phyloP scores from a whole-genome alignment of 73 alveolate species.

The Durusdinium trenchii region DNA sequence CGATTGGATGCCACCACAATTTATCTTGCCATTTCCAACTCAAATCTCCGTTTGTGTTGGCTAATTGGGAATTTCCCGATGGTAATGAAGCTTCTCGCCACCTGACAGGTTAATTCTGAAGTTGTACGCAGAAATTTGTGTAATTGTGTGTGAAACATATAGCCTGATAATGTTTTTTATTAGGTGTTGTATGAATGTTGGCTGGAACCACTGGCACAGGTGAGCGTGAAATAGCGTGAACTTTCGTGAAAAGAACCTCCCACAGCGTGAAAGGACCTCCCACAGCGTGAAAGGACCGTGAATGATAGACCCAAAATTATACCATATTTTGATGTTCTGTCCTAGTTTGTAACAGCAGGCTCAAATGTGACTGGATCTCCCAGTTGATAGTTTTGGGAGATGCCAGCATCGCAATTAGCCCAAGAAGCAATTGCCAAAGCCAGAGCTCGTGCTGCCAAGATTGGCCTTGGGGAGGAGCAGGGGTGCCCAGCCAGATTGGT shows the following conservation, averaged over 20 bases:
- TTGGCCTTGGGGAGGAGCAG: neutral
- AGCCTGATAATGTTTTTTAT: too few species aligned
- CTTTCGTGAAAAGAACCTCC: conserved; percentile 36
- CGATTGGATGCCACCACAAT: too few species aligned
- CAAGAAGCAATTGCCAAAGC: conserved; percentile 17
- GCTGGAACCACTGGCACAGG: too few species aligned
- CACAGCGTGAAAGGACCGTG: conserved; percentile 43
- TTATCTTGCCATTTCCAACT: too few species aligned
- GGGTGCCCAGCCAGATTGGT: neutral
- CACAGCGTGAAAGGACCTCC: conserved; percentile 34
- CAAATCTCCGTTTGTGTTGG: too few species aligned
- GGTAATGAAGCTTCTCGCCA: too few species aligned
- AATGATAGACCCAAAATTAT: neutral
- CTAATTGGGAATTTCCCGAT: too few species aligned
- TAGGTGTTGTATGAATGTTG: too few species aligned
- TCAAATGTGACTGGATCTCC: too few species aligned
- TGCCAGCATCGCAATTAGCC: neutral
- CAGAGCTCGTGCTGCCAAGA: neutral
- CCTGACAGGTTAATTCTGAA: too few species aligned
- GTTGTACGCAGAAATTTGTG: too few species aligned
- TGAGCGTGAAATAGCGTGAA: conserved; percentile 30
- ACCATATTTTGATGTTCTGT: neutral
- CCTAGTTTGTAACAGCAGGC: neutral
- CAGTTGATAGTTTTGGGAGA: neutral
- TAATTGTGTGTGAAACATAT: too few species aligned